Evolutionary conservation across 805 yeast genomes (phyloP).

Genomic region (Myxozyma neglecta): DNA sequence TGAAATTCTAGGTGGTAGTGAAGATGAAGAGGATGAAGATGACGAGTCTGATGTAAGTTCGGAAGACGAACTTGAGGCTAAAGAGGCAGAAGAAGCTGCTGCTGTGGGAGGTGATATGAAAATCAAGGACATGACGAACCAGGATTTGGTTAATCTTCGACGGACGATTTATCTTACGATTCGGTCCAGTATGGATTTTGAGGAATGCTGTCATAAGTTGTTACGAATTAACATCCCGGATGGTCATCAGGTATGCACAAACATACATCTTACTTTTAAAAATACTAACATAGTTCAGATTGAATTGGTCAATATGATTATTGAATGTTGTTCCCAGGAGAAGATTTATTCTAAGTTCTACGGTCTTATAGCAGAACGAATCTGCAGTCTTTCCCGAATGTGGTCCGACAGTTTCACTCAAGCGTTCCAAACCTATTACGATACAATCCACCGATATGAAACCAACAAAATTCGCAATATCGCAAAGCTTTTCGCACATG

Average conservation of each 20-base stretch:
- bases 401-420: conserved; percentile 61
- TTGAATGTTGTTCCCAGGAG: conserved; percentile 82
- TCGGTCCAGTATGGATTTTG: conserved; percentile 87
- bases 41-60: conserved; percentile 30
- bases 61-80: conserved; percentile 27
- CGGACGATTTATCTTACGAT: conserved; percentile 77
- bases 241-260: conserved; percentile 42
- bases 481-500: conserved; percentile 83
- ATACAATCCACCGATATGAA: conserved; percentile 63
- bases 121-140: conserved; percentile 68
- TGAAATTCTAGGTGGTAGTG: conserved; percentile 50
- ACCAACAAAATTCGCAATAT: conserved; percentile 72
- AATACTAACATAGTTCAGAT: conserved; percentile 27
- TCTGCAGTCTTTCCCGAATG: conserved; percentile 50
- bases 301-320: conserved; percentile 66
- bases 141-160: conserved; percentile 62
- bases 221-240: conserved; percentile 48
- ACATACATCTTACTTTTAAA: background rate
- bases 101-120: conserved; percentile 32
- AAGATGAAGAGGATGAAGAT: conserved; percentile 33
- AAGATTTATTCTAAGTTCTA: conserved; percentile 81
- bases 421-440: conserved; percentile 59
- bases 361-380: conserved; percentile 71
- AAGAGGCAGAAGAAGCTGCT: conserved; percentile 16
- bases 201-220: conserved; percentile 89